These are phyloP conservation scores for Boletus semigastroideus DNA, from an alignment of 1,284 basidiomycete species.

Conservation along the genomic window DNA sequence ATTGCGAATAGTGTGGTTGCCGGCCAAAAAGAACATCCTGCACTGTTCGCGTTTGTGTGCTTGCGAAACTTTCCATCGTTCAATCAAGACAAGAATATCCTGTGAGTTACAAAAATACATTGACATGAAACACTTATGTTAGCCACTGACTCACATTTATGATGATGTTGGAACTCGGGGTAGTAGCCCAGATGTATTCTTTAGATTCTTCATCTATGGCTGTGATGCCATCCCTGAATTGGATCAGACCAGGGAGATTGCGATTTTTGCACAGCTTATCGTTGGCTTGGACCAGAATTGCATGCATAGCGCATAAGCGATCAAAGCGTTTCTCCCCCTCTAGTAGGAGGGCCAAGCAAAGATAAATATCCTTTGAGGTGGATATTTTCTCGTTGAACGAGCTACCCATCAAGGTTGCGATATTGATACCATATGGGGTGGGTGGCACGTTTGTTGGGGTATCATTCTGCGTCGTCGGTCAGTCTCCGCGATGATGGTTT, in stretches of 20 bases:
- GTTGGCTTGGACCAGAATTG: constrained; percentile 27
- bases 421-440: constrained; percentile 24
- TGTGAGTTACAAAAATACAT: constrained; percentile 11
- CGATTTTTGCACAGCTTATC: constrained; percentile 35
- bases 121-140: not conserved
- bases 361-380: constrained; percentile 26
- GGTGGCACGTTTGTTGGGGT: constrained; percentile 7
- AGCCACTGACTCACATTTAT: constrained; percentile 19
- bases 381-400: constrained; percentile 28
- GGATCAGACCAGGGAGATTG: constrained; percentile 15
- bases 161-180: constrained; percentile 14
- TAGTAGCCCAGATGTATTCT: constrained; percentile 23
- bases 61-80: constrained; percentile 25
- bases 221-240: constrained; percentile 17
- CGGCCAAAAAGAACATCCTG: not conserved
- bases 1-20: constrained; percentile 7
- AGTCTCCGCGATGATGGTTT: not conserved
- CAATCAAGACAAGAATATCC: constrained; percentile 29
- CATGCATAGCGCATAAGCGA: constrained; percentile 32
- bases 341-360: constrained; percentile 27
- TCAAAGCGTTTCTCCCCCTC: constrained; percentile 21
- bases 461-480: not conserved
- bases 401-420: constrained; percentile 34
- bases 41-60: constrained; percentile 18
- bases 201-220: constrained; percentile 10